These are phyloP conservation scores for Ambrosia trifida DNA, from an alignment of 129 eudicot genomes.

Conservation along the genomic window DNA sequence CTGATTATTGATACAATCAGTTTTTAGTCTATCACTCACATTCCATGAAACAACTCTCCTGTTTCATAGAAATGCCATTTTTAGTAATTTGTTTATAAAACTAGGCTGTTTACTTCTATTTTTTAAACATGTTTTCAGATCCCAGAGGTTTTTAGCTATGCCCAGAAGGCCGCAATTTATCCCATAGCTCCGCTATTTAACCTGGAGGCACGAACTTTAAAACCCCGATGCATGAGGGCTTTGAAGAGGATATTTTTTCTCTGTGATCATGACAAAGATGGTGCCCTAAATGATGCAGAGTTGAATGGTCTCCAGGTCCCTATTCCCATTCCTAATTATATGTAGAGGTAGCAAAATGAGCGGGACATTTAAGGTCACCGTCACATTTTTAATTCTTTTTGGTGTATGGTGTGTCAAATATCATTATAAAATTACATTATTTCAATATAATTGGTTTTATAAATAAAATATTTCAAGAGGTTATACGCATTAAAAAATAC, in stretches of 20 bases:
- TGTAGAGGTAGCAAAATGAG: slow-evolving; percentile 2
- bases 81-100: not conserved
- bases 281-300: slow-evolving; percentile 87
- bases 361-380: not conserved
- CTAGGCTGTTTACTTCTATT: not conserved
- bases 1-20: too few species aligned
- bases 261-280: slow-evolving; percentile 89
- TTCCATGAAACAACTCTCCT: not conserved
- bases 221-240: slow-evolving; percentile 82
- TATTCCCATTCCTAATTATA: not conserved
- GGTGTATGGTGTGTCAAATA: not conserved
- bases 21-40: too few species aligned
- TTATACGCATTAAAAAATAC: not conserved
- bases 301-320: slow-evolving; percentile 86
- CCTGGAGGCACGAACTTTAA: slow-evolving; percentile 73
- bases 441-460: not conserved
- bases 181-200: slow-evolving; percentile 88
- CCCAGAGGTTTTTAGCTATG: slow-evolving; percentile 76
- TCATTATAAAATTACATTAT: not conserved
- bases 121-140: slow-evolving; percentile 47
- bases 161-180: slow-evolving; percentile 90
- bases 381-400: not conserved
- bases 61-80: not conserved
- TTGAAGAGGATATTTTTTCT: slow-evolving; percentile 81
- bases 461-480: not conserved